A percentile compares a stretch with the other conserved stretches of the same genome.
These are phyloP conservation scores for Malus sieversii DNA, from an alignment of 306 rosid species.

Conservation along the genomic window DNA sequence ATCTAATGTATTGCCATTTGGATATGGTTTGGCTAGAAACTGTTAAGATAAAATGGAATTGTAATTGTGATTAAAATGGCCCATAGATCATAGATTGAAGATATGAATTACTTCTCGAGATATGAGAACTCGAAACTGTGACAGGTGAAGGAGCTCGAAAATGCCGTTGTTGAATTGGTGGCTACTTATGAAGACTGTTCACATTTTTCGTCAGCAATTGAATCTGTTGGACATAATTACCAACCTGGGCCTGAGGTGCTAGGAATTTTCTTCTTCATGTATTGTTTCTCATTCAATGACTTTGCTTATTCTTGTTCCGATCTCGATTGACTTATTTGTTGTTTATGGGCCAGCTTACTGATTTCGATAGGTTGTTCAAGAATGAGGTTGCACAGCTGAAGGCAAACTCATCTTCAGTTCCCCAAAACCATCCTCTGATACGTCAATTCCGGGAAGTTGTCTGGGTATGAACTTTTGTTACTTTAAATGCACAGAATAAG, in stretches of 20 bases:
- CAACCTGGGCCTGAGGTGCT: slow-evolving; percentile 64
- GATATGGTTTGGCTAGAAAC: neutral
- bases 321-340: neutral
- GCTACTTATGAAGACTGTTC: slow-evolving; percentile 37
- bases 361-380: slow-evolving; percentile 60
- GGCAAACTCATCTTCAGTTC: slow-evolving; percentile 36
- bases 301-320: neutral
- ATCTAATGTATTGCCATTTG: neutral
- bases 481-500: neutral
- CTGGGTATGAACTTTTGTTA: slow-evolving; percentile 56
- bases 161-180: slow-evolving; percentile 50
- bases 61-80: neutral
- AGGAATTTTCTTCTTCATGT: slow-evolving; percentile 1
- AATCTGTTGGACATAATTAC: slow-evolving; percentile 47
- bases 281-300: slow-evolving; percentile 10
- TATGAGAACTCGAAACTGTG: neutral
- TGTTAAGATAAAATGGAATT: neutral
- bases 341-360: slow-evolving; percentile 37
- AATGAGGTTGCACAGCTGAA: slow-evolving; percentile 45
- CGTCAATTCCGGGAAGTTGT: slow-evolving; percentile 82
- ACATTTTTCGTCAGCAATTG: slow-evolving; percentile 52
- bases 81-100: neutral
- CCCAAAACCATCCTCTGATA: slow-evolving; percentile 29
- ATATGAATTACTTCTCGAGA: neutral
- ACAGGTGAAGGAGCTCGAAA: slow-evolving; percentile 76